phyloP scores from a whole-genome alignment of 2,329 filamentous ascomycete species.

The Nigrospora oryzae region DNA sequence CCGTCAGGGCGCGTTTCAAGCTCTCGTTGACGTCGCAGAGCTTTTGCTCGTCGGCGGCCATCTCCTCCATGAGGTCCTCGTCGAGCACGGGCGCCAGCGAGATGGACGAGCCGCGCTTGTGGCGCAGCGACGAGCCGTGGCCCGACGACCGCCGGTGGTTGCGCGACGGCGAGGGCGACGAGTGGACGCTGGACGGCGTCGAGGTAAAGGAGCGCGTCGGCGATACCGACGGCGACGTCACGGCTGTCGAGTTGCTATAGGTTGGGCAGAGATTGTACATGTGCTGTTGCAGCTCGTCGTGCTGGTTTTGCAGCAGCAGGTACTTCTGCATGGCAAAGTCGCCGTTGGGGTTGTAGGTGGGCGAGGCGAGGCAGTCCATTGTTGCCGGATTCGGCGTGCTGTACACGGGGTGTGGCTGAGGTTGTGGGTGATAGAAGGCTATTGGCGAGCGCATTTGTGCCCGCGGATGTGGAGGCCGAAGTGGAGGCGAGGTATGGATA shows the following conservation, averaged over 20 bases:
- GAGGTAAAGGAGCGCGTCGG: constrained; percentile 47
- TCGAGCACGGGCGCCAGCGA: constrained; percentile 31
- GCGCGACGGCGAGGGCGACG: constrained; percentile 18
- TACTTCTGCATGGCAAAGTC: constrained; percentile 46
- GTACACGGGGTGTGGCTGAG: too few relatives aligned
- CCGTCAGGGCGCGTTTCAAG: constrained; percentile 53
- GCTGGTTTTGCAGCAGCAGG: constrained; percentile 43
- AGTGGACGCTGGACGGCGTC: constrained; percentile 33
- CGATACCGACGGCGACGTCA: constrained; percentile 49
- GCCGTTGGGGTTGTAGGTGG: constrained; percentile 24
- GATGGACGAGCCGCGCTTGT: constrained; percentile 9
- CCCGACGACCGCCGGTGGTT: constrained; percentile 16
- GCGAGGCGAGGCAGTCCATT: too few relatives aligned
- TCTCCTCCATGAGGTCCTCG: constrained; percentile 37
- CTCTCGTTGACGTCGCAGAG: constrained; percentile 50
- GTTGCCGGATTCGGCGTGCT: too few relatives aligned
- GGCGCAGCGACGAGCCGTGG: constrained; percentile 8
- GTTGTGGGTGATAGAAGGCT: too few relatives aligned
- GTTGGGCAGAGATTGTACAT: constrained; percentile 40
- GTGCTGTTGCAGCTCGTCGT: constrained; percentile 41
- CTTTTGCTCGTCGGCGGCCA: constrained; percentile 43
- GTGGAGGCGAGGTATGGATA: too few relatives aligned
- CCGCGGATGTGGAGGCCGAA: too few relatives aligned
- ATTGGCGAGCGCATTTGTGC: too few relatives aligned
- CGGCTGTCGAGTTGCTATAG: constrained; percentile 25